phyloP scores from a whole-genome alignment of 352 stramenopile species.

The Albugo candida region DNA sequence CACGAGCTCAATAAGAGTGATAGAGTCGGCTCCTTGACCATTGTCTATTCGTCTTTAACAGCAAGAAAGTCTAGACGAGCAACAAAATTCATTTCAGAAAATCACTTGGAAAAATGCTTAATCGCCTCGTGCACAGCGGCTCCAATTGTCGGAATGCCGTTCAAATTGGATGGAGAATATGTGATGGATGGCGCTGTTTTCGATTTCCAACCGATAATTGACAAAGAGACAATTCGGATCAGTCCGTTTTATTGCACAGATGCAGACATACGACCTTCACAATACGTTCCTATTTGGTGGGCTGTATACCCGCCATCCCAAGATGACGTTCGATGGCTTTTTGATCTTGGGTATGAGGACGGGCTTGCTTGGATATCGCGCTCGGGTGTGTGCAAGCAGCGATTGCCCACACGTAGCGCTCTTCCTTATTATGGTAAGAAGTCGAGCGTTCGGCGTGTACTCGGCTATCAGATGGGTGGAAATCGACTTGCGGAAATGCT shows the following conservation, averaged over 20 bases:
- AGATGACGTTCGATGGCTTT: conserved; percentile 64
- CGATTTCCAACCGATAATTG: conserved; percentile 63
- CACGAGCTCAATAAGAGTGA: conserved; percentile 21
- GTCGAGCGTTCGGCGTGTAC: conserved; percentile 47
- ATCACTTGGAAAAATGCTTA: conserved; percentile 42
- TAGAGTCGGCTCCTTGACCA: conserved; percentile 19
- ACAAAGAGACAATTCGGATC: conserved; percentile 50
- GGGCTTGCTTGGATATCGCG: conserved; percentile 44
- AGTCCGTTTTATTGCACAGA: conserved; percentile 75
- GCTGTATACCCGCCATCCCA: conserved; percentile 38
- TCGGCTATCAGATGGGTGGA: conserved; percentile 53
- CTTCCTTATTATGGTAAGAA: conserved; percentile 43
- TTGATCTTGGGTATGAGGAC: conserved; percentile 70
- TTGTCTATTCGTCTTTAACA: conserved; percentile 65
- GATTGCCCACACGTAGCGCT: conserved; percentile 15
- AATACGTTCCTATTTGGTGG: conserved; percentile 83
- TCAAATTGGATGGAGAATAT: conserved; percentile 65
- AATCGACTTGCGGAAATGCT: conserved; percentile 47
- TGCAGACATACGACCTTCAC: conserved; percentile 77
- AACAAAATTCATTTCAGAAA: conserved; percentile 36
- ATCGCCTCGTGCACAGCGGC: conserved; percentile 61
- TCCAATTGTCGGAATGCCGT: conserved; percentile 65
- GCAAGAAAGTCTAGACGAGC: conserved; percentile 37
- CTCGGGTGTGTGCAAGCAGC: conserved; percentile 12
- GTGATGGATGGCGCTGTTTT: conserved; percentile 74